These are phyloP conservation scores for Calonectria pseudoreteaudii DNA, from an alignment of 2,329 filamentous ascomycete species.

Conservation along the genomic window DNA sequence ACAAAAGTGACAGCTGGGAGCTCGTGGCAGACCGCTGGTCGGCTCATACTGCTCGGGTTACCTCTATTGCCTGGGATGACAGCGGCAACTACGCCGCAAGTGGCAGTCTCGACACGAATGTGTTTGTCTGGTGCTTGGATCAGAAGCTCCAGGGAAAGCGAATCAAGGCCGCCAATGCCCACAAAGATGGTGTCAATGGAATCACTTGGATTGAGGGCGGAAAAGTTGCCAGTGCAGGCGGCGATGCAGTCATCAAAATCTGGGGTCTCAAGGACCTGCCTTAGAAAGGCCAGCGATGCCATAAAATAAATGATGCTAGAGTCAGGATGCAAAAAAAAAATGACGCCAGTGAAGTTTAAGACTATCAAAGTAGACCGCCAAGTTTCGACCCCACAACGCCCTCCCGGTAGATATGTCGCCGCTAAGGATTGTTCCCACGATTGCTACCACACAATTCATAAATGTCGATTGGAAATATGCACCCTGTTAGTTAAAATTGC, in stretches of 20 bases:
- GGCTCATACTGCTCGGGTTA: constrained; percentile 69
- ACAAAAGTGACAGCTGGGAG: constrained; percentile 70
- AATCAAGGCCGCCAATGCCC: constrained; percentile 86
- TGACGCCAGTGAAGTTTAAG: constrained; percentile 14
- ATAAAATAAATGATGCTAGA: constrained; percentile 21
- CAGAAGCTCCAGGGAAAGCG: constrained; percentile 84
- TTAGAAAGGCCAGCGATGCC: constrained; percentile 26
- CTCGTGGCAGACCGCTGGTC: constrained; percentile 82
- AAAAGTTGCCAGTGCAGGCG: constrained; percentile 83
- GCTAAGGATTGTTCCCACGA: not conserved
- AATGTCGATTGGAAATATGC: not conserved
- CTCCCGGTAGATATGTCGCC: not conserved
- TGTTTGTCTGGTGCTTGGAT: constrained; percentile 89
- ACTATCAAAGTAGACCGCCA: constrained; percentile 15
- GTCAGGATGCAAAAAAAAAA: constrained; percentile 12
- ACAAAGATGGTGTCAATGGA: constrained; percentile 95
- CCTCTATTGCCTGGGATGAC: constrained; percentile 78
- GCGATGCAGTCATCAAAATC: constrained; percentile 90
- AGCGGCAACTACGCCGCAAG: constrained; percentile 83
- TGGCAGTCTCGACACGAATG: constrained; percentile 89
- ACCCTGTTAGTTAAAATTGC: not conserved
- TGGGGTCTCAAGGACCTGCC: constrained; percentile 68
- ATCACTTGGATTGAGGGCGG: constrained; percentile 81
- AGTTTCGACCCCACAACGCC: constrained; percentile 4
- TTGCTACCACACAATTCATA: not conserved